Conservation (phyloP, 768 basidiomycete genomes). For the Tremella fuciformis region DNA sequence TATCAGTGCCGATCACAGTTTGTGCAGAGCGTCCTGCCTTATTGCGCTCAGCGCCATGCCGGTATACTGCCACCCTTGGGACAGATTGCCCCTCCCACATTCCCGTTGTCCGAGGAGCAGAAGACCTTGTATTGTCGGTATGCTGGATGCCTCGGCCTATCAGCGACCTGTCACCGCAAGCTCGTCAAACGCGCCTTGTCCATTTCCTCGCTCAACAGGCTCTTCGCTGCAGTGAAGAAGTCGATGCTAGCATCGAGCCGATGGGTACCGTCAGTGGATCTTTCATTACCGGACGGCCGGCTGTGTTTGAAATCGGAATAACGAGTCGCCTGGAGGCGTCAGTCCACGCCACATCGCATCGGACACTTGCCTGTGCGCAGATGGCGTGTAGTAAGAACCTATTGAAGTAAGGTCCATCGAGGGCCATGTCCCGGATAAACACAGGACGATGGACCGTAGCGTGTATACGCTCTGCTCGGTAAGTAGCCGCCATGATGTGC, state of each 20-base stretch:
- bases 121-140: slow-evolving; percentile 27
- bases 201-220: slow-evolving; percentile 19
- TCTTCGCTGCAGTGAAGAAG: slow-evolving; percentile 19
- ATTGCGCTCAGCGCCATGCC: slow-evolving; percentile 30
- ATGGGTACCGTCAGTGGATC: not conserved
- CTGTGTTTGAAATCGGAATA: slow-evolving; percentile 13
- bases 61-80: slow-evolving; percentile 28
- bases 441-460: slow-evolving; percentile 25
- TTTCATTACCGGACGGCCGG: no score
- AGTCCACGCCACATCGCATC: not conserved
- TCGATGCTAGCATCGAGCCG: slow-evolving; percentile 7
- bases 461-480: slow-evolving; percentile 18
- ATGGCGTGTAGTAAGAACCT: slow-evolving; percentile 25
- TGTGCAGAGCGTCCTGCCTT: slow-evolving; percentile 13
- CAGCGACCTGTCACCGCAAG: no score
- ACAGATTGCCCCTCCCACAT: slow-evolving; percentile 18
- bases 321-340: slow-evolving; percentile 15
- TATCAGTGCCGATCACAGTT: not conserved
- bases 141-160: slow-evolving; percentile 15
- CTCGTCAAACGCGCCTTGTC: slow-evolving; percentile 18
- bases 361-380: slow-evolving; percentile 17
- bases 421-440: slow-evolving; percentile 29
- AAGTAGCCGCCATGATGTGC: not conserved
- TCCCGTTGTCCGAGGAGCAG: slow-evolving; percentile 25
- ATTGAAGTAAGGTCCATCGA: slow-evolving; percentile 27